A percentile compares a stretch with the other conserved stretches of the same genome.
Evolutionary conservation across 2,329 filamentous ascomycete genomes (phyloP).

Genomic region (Colletotrichum gloeosporioides): DNA sequence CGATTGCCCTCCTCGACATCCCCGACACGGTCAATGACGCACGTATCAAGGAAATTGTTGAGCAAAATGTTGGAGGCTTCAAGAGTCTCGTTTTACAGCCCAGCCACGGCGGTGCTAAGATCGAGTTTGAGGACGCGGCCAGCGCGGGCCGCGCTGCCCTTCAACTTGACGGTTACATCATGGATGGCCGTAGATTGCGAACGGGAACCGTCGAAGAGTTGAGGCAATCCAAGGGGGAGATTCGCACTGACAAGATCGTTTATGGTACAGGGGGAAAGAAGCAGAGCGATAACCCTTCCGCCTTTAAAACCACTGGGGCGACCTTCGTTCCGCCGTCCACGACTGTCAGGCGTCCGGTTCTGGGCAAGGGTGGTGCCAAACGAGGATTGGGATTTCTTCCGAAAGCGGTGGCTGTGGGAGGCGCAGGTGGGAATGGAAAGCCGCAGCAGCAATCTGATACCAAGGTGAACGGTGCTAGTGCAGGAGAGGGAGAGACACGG

Average conservation of each 20-base stretch:
- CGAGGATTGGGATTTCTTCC: constrained; percentile 49
- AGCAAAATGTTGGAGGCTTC: constrained; percentile 69
- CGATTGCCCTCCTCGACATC: constrained; percentile 81
- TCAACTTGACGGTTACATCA: constrained; percentile 59
- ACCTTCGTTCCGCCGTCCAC: constrained; percentile 50
- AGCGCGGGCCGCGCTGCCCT: constrained; percentile 76
- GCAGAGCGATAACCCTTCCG: constrained; percentile 25
- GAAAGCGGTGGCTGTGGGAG: constrained; percentile 25
- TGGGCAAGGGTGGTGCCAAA: constrained; percentile 44
- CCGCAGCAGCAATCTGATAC: constrained; percentile 7
- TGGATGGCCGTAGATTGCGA: constrained; percentile 58
- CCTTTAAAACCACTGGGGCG: constrained; percentile 27
- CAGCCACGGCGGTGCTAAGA: constrained; percentile 81
- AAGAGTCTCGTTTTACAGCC: constrained; percentile 81
- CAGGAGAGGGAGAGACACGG: constrained; percentile 22
- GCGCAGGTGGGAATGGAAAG: not conserved
- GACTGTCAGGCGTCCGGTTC: constrained; percentile 45
- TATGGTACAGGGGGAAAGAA: constrained; percentile 34
- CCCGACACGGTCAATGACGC: constrained; percentile 93
- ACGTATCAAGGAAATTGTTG: constrained; percentile 76
- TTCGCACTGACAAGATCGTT: constrained; percentile 46
- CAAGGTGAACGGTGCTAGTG: constrained; percentile 31
- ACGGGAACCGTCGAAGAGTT: constrained; percentile 62
- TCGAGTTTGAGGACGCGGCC: constrained; percentile 77
- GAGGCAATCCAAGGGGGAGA: constrained; percentile 54